Base-by-base conservation (phyloP, 805 yeast species). In the Grigorovia yakushimaensis region DNA sequence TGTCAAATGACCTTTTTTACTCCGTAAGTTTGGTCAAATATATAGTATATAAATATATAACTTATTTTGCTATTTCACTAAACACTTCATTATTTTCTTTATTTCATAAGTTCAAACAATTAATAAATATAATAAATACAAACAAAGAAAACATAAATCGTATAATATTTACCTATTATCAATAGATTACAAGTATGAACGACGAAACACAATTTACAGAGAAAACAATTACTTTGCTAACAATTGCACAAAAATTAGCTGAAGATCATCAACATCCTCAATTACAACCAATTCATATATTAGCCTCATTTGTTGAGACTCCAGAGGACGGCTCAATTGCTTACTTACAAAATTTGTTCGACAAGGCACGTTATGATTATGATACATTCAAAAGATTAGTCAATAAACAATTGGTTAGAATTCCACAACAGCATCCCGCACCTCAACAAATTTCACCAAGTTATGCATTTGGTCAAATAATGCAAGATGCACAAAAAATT, bases 361-460 rank as follows among this genome's bases (percentile, higher is more conserved):
- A 88, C 58, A 85, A 82, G 59, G 95, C 88, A 13, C 77, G 96
- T 51, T 88, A 79, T 60, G 98, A 93, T 54, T 91, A 91, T 82
- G 78, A 80, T 21, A 68, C 74, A 5, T 80, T 93, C 51, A 89
- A 83, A 64, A 77, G 96, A 51, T 70, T 78, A 1, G 87, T 93
- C 47, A 91, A 93, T 66, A 79, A 78, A 59, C 82, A 80, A 52
- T 67, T 93, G 57, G 95, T 89, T 5, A 74, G 94, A 49, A 72
- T 87, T 42, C 96, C 98, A 21, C 77, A 87, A 39, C 97, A 91
- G 64, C 72, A 73, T 36, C 98, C 98, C 2, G 83, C 97, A 2
- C 96, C 97, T 17, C 74, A 79, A 13, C 89, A 88, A 52, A 74
- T 88, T 2, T 71, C 82, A 21, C 83, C 94, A 53, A 76, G 88